phyloP scores from a whole-genome alignment of 176 grass and related monocot genomes.

The maize (Zea mays) region Zm-B73-REFERENCE-NAM-5.0 NC_050098.1:227052501-227053000 shows the following conservation, averaged over 20 bases:
- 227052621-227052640: background rate
- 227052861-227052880: background rate
- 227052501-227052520: constrained; percentile 23
- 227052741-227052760: constrained; percentile 3
- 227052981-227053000: too few relatives aligned
- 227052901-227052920: too few relatives aligned
- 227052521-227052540: constrained; percentile 39
- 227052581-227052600: constrained; percentile 46
- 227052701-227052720: constrained; percentile 35
- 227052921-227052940: too few relatives aligned
- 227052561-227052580: constrained; percentile 33
- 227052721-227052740: constrained; percentile 7
- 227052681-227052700: constrained; percentile 39
- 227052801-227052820: constrained; percentile 38
- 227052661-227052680: constrained; percentile 37
- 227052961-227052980: too few relatives aligned
- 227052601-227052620: background rate
- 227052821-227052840: constrained; percentile 62
- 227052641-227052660: constrained; percentile 6
- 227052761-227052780: constrained; percentile 14
- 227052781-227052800: constrained; percentile 42
- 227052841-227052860: constrained; percentile 53
- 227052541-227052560: constrained; percentile 37
- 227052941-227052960: too few relatives aligned
- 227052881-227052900: background rate